Evolutionary conservation across 2,329 filamentous ascomycete species (phyloP).

Genomic region (Fusarium succisae): DNA sequence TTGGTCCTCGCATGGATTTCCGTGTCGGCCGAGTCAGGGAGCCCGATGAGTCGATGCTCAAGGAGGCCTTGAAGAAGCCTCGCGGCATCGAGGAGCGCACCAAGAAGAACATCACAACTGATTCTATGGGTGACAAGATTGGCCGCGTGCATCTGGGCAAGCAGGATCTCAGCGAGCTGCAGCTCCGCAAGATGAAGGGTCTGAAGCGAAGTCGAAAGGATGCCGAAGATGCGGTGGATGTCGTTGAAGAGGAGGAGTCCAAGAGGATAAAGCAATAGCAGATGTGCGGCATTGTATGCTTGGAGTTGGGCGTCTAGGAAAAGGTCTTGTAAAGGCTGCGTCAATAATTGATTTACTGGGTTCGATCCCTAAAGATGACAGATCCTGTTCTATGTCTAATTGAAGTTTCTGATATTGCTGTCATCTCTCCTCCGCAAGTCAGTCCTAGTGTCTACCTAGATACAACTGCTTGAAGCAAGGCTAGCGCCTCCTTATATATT

Average conservation of each 20-base stretch:
- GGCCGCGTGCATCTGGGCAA: constrained; percentile 90
- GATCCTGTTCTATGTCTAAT: not conserved
- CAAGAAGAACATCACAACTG: constrained; percentile 97
- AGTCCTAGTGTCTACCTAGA: not conserved
- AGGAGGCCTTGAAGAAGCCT: constrained; percentile 89
- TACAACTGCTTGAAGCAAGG: not conserved
- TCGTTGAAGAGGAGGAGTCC: constrained; percentile 51
- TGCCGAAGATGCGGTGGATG: constrained; percentile 57
- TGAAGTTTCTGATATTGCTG: not conserved
- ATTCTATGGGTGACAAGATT: constrained; percentile 94
- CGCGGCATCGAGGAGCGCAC: constrained; percentile 78
- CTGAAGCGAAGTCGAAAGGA: constrained; percentile 83
- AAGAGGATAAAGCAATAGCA: constrained; percentile 50
- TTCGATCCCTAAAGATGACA: constrained; percentile 10
- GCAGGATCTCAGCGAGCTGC: constrained; percentile 86
- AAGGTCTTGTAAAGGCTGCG: constrained; percentile 39
- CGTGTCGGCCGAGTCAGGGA: constrained; percentile 82
- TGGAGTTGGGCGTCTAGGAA: constrained; percentile 48
- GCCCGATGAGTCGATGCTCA: constrained; percentile 81
- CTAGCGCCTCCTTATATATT: not conserved
- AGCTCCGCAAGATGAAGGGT: constrained; percentile 99
- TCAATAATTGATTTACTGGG: constrained; percentile 44
- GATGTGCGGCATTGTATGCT: constrained; percentile 32
- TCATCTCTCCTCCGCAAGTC: no score
- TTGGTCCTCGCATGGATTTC: constrained; percentile 94